These are phyloP conservation scores for Xylaria intraflava DNA, from an alignment of 495 filamentous ascomycete species.

Conservation along the genomic window DNA sequence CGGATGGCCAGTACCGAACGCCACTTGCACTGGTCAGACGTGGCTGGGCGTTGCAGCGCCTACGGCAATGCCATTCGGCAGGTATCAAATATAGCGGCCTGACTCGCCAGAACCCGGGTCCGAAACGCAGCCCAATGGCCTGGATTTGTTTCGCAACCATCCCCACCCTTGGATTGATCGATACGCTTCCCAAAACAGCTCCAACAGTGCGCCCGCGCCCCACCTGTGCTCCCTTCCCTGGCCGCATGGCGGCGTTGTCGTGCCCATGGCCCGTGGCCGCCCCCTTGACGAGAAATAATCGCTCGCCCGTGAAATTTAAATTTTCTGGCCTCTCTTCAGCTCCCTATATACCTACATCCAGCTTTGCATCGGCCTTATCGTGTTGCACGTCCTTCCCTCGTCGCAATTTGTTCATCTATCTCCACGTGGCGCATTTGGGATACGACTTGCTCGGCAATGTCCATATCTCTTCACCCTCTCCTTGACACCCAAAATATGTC, in stretches of 20 bases:
- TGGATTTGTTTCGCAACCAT: constrained; percentile 12
- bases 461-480: constrained; percentile 8
- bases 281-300: constrained; percentile 13
- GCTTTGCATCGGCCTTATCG: background rate
- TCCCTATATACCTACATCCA: background rate
- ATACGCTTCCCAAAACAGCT: constrained; percentile 12
- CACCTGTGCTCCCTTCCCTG: constrained; percentile 8
- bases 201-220: constrained; percentile 13
- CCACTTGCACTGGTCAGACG: constrained; percentile 6
- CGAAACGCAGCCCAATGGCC: constrained; percentile 16
- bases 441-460: constrained; percentile 10
- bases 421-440: constrained; percentile 5
- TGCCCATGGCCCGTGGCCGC: constrained; percentile 11
- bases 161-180: constrained; percentile 16
- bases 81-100: constrained; percentile 12
- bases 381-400: background rate
- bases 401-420: constrained; percentile 4
- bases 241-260: constrained; percentile 14
- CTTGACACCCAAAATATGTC: constrained; percentile 9
- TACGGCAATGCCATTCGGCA: constrained; percentile 11
- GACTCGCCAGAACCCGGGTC: constrained; percentile 16
- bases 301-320: constrained; percentile 12
- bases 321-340: constrained; percentile 7
- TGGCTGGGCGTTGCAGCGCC: constrained; percentile 11
- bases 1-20: constrained; percentile 4